These are phyloP conservation scores for Dichomitus squalens DNA, from an alignment of 1,284 basidiomycete species.

Conservation along the genomic window DNA sequence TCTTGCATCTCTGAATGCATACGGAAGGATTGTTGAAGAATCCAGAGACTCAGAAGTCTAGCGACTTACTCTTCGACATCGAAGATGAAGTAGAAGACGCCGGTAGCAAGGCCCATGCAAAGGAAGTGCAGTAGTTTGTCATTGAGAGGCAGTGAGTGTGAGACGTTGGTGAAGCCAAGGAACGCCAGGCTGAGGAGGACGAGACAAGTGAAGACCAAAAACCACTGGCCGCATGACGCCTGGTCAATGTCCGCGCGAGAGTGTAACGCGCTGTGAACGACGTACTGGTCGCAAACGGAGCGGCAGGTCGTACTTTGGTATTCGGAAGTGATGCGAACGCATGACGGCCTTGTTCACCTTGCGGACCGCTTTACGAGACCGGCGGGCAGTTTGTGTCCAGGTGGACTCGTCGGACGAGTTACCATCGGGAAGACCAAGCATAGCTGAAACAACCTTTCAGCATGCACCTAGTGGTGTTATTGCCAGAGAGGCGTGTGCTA, in stretches of 20 bases:
- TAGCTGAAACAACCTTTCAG: slow-evolving; percentile 2
- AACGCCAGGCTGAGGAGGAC: slow-evolving; percentile 71
- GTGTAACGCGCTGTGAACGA: background rate
- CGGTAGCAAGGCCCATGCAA: slow-evolving; percentile 78
- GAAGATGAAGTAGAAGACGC: slow-evolving; percentile 84
- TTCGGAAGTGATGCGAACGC: slow-evolving; percentile 54
- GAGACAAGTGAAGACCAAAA: slow-evolving; percentile 63
- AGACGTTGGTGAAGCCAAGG: slow-evolving; percentile 73
- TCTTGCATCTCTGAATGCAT: slow-evolving; percentile 57
- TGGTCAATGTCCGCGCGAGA: slow-evolving; percentile 5
- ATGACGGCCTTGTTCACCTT: slow-evolving; percentile 51
- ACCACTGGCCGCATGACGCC: slow-evolving; percentile 55
- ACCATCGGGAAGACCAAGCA: slow-evolving; percentile 22
- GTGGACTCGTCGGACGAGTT: slow-evolving; percentile 19
- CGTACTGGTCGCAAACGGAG: slow-evolving; percentile 73
- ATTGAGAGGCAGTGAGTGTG: slow-evolving; percentile 68
- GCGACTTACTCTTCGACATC: slow-evolving; percentile 80
- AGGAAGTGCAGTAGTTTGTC: slow-evolving; percentile 87
- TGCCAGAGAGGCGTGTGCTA: background rate
- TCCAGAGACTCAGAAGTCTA: background rate
- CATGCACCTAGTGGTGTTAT: background rate
- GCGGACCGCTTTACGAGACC: slow-evolving; percentile 34
- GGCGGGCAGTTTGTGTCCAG: slow-evolving; percentile 29
- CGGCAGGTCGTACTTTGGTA: slow-evolving; percentile 72
- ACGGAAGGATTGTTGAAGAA: background rate